These are phyloP conservation scores for Citrus unshiu DNA, from an alignment of 345 rosid species.

Conservation along the genomic window DNA sequence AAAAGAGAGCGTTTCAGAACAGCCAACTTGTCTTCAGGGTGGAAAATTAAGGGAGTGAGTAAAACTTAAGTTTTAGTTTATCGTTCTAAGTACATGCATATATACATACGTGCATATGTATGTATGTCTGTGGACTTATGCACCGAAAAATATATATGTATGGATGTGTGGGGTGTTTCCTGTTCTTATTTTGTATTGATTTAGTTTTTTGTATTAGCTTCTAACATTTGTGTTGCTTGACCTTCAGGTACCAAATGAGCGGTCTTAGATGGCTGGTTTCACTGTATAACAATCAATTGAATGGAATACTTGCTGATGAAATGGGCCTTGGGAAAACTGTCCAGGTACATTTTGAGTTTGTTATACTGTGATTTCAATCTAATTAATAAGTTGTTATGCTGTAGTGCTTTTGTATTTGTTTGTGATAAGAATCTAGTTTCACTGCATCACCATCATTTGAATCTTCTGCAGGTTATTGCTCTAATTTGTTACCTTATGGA, in stretches of 20 bases:
- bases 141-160: not conserved
- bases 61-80: conserved; percentile 2
- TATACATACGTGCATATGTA: too few relatives aligned
- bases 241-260: conserved; percentile 87
- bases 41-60: conserved; percentile 96
- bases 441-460: not conserved
- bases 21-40: conserved; percentile 64
- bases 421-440: conserved; percentile 4
- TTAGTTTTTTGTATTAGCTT: not conserved
- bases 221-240: conserved; percentile 14
- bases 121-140: not conserved
- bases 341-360: conserved; percentile 45
- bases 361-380: conserved; percentile 1
- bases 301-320: conserved; percentile 96
- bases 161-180: not conserved
- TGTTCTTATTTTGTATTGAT: not conserved
- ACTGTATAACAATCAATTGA: conserved; percentile 78
- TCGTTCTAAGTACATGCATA: not conserved
- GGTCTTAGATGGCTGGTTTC: conserved; percentile 94
- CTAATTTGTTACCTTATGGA: conserved; percentile 91
- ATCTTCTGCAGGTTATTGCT: conserved; percentile 57
- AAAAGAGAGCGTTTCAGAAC: conserved; percentile 81
- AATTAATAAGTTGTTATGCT: conserved; percentile 3
- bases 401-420: not conserved
- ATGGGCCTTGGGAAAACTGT: conserved; percentile 99